Evolutionary conservation across 2,329 filamentous ascomycete genomes (phyloP).

Genomic region (Colletotrichum sublineola): DNA sequence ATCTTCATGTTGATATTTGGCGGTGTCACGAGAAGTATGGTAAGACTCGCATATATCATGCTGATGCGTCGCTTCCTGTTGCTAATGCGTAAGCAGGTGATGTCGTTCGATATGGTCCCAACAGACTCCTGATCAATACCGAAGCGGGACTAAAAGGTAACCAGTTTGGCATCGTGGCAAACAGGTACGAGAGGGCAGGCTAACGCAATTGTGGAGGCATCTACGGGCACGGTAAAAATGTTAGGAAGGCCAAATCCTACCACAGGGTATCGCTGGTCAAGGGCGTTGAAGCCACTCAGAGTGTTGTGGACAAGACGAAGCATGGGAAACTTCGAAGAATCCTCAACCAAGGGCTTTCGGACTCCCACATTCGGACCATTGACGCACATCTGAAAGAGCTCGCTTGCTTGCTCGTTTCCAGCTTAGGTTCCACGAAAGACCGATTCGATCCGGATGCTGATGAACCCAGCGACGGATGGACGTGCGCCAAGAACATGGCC

Average conservation of each 20-base stretch:
- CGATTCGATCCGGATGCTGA: conserved; percentile 4
- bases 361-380: conserved; percentile 24
- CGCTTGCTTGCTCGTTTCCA: conserved; percentile 7
- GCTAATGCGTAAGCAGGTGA: conserved; percentile 16
- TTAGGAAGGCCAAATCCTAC: conserved; percentile 23
- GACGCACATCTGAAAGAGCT: conserved; percentile 8
- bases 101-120: conserved; percentile 28
- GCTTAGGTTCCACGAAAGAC: conserved; percentile 24
- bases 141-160: conserved; percentile 27
- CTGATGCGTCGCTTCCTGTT: rapidly evolving
- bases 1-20: conserved; percentile 31
- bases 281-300: conserved; percentile 28
- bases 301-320: conserved; percentile 29
- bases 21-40: conserved; percentile 31
- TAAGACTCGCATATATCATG: background rate
- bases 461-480: conserved; percentile 9
- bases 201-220: conserved; percentile 3
- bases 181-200: background rate
- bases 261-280: conserved; percentile 24
- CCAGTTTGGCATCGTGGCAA: background rate
- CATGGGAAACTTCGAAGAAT: conserved; percentile 30
- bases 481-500: conserved; percentile 19
- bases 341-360: conserved; percentile 29
- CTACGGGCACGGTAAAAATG: conserved; percentile 28
- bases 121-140: conserved; percentile 20